phyloP scores from a whole-genome alignment of 2,329 filamentous ascomycete species.

The Calycina herbarum region DNA sequence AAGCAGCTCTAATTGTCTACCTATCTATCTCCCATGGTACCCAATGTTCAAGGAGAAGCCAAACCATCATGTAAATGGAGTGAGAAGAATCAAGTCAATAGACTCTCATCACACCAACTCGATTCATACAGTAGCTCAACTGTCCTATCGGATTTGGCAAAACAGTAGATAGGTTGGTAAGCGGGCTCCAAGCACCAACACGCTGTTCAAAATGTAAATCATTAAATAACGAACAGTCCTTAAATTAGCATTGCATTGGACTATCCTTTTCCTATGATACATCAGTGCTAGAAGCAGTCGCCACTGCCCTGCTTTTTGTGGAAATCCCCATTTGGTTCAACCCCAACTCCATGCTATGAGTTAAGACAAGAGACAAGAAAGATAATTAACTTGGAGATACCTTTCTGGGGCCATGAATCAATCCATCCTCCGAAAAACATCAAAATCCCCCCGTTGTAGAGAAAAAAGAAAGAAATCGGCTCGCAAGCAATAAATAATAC shows the following conservation, averaged over 20 bases:
- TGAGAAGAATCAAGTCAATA: background rate
- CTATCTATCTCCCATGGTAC: background rate
- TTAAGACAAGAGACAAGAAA: conserved; percentile 4
- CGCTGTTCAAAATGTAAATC: background rate
- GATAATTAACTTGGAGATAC: conserved; percentile 5
- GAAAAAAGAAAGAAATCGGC: background rate
- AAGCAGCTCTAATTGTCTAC: background rate
- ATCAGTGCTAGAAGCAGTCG: conserved; percentile 8
- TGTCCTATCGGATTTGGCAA: background rate
- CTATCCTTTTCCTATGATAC: conserved; percentile 15
- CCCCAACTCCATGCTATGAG: conserved; percentile 23
- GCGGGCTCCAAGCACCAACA: background rate
- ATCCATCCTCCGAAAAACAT: background rate
- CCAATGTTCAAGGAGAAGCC: background rate
- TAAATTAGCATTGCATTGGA: conserved; percentile 4
- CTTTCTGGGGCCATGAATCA: background rate
- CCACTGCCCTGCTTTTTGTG: conserved; percentile 7
- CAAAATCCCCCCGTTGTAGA: background rate
- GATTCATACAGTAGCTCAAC: background rate
- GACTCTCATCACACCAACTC: background rate
- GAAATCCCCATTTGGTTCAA: conserved; percentile 1
- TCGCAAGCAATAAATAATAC: background rate
- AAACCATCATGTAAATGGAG: background rate
- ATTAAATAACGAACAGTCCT: background rate
- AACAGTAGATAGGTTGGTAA: background rate